Conservation (phyloP, 148 eudicot genomes). For the Agrostemma githago region DNA sequence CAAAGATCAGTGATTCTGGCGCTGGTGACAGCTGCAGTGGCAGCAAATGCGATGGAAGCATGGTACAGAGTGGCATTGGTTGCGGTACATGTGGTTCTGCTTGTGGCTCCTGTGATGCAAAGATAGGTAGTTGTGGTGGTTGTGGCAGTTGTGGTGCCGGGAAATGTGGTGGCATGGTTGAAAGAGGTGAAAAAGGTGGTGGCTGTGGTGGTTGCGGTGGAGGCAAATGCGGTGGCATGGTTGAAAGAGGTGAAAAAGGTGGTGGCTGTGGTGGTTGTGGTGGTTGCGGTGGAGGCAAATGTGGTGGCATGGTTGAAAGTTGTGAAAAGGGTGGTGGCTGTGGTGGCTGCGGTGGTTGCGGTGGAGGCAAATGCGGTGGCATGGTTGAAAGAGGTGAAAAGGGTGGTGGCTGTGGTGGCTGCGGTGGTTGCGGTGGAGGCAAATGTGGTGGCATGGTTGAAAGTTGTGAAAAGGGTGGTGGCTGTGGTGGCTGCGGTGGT, state of each 20-base stretch:
- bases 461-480: not conserved
- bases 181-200: constrained; percentile 36
- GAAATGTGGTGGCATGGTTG: constrained; percentile 15
- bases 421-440: constrained; percentile 24
- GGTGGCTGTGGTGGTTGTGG: constrained; percentile 28
- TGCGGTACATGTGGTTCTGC: not conserved
- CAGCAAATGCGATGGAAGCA: constrained; percentile 20
- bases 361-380: not conserved
- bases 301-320: constrained; percentile 25
- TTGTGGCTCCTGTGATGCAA: not conserved
- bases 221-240: constrained; percentile 15
- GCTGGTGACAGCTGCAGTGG: constrained; percentile 30
- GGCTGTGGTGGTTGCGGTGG: constrained; percentile 29
- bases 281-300: constrained; percentile 24
- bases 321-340: constrained; percentile 35
- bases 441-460: constrained; percentile 15
- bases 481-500: constrained; percentile 28
- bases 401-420: constrained; percentile 18
- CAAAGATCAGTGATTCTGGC: not conserved
- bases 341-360: constrained; percentile 23
- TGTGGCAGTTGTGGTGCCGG: constrained; percentile 20
- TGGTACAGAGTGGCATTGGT: constrained; percentile 8
- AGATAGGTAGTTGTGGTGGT: constrained; percentile 22
- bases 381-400: not conserved
- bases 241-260: constrained; percentile 17